Evolutionary conservation across 345 rosid genomes (phyloP), one percentile per base, ranked within the genome.

Genomic region (Arabidopsis suecica): DNA sequence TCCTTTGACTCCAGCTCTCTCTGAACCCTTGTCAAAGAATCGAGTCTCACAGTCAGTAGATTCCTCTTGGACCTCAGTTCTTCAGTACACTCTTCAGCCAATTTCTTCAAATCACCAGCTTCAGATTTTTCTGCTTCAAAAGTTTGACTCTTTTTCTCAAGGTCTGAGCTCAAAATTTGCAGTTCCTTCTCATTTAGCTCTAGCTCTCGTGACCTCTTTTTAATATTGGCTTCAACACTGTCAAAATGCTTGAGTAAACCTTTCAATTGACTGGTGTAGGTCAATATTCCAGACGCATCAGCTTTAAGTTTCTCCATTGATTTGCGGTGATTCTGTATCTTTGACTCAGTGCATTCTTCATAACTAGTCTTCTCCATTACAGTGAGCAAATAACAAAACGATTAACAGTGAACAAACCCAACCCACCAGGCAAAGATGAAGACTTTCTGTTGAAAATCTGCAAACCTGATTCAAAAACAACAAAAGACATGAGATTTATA

Each of bases 81-180:
- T 54, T 54, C n/a, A 28, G 36, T 54, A 54, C 36, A 54, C 8
- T 54, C 63, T 38, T 68, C 51, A n/a, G 5, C 30, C 36, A 40
- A 37, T 68, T 68, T 68, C 51, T 38, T 56, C 18, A 68, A 23
- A 54, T 53, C 61, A 38, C 51, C 63, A 53, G 30, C 49, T 38
- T 68, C 8, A 11, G n/a, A 13, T n/a, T 68, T 38, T 1, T 53
- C 63, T 53, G 16, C 63, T 10, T 37, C 51, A 68, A 54, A 53
- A 5, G 2, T 8, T 20, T 38, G 12, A 68, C 13, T 10, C 49
- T 60, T 53, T 56, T 25, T 5, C 1, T 38, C 71, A 23, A 67
- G 20, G 3, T 65, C 69, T n/a, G 4, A 25, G 54, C 55, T 65
- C 28, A 45, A 45, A 44, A 0, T 22, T 3, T 36, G 41, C 59